Base-by-base conservation (phyloP, 2,329 filamentous ascomycete species). In the Colletotrichum sp. region DNA sequence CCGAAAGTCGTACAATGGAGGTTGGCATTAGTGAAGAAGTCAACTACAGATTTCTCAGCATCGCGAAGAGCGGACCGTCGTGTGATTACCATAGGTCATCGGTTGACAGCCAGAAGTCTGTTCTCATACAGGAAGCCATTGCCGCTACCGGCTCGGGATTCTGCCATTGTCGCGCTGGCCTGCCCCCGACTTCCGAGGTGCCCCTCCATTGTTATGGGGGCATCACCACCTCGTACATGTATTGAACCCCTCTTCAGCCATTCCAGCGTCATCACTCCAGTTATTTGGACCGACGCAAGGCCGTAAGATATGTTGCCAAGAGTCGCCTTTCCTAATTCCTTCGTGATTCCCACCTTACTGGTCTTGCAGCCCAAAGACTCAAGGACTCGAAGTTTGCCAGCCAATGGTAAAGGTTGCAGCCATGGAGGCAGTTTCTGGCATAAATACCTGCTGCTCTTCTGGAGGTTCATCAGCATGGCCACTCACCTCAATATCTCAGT, bases 281-380 rank as follows among this genome's bases (percentile, higher is more conserved):
- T 57, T 57, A 63, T 55, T 60, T 34, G n/a, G 38, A 68, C 73
- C 73, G 73, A 75, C 28, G 15, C 73, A 75, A 75, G 73, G 70
- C 73, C 73, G 64, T n/a, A 38, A 12, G 4, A 30, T n/a, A 30
- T 26, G 15, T 64, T 75, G 70, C 69, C 64, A 73, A 75, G 73
- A 72, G 32, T 6, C 5, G 28, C n/a, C 3, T 48, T 52, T 18
- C 28, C 24, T 18, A 32, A 16, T 18, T 36, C 26, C 15, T 38
- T 28, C 34, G 30, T 7, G 8, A 55, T 55, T 52, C 32, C n/a
- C 68, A 30, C 68, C 10, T 10, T 5, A 15, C 7, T 15, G 13
- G 18, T 43, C 48, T 21, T 13, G n/a, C 10, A 52, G 43, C 43
- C 43, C 43, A 13, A 13, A 52, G n/a, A 13, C 43, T 52, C n/a